Conservation (phyloP, 2,329 filamentous ascomycete genomes). For the Hawksworthiomyces lignivorus region DNA sequence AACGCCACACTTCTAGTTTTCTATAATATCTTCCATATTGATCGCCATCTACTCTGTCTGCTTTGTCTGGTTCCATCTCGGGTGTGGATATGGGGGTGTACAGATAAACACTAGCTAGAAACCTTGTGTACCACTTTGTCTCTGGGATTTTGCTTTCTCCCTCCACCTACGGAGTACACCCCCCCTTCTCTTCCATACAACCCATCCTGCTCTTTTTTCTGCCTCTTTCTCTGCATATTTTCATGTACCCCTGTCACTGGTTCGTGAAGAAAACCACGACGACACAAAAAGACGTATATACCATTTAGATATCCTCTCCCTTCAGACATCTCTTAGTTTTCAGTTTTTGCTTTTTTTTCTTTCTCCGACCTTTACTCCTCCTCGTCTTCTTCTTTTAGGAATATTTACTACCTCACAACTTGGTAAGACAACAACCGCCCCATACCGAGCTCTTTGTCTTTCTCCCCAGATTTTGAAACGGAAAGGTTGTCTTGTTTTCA, state of each 20-base stretch:
- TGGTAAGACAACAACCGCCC: too few relatives aligned
- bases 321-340: too few relatives aligned
- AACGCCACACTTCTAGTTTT: conserved; percentile 2
- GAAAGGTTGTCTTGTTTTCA: background rate
- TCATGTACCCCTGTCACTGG: conserved; percentile 6
- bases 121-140: background rate
- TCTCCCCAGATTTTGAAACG: too few relatives aligned
- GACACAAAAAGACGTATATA: background rate
- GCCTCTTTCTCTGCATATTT: conserved; percentile 4
- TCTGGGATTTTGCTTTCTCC: background rate
- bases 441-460: too few relatives aligned
- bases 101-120: too few relatives aligned
- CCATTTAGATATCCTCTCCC: background rate
- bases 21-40: background rate
- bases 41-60: too few relatives aligned
- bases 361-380: background rate
- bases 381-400: background rate
- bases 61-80: too few relatives aligned
- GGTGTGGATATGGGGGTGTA: too few relatives aligned
- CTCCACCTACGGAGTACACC: background rate
- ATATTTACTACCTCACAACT: too few relatives aligned
- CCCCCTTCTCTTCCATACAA: background rate
- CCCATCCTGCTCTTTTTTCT: background rate
- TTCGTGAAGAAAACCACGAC: conserved; percentile 1
- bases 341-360: background rate